Evolutionary conservation across 345 rosid species (phyloP).

Genomic region (Kernera saxatilis): DNA sequence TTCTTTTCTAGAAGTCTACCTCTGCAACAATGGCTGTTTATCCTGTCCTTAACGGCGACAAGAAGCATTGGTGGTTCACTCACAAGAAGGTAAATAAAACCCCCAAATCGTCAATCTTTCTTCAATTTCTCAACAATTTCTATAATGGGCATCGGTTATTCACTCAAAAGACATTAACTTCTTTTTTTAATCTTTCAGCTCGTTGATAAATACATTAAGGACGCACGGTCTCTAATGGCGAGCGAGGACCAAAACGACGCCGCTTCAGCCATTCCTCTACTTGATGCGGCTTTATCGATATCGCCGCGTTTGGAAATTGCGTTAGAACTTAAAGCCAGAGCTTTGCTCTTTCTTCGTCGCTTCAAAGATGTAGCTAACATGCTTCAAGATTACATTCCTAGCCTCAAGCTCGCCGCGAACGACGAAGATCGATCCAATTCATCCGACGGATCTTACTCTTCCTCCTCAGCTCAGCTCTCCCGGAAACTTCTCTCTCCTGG

Average conservation of each 20-base stretch:
- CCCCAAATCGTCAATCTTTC: not conserved
- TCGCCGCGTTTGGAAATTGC: constrained; percentile 68
- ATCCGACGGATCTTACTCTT: constrained; percentile 35
- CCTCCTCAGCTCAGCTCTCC: constrained; percentile 21
- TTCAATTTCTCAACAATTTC: not conserved
- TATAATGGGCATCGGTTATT: not conserved
- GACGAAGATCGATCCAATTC: constrained; percentile 55
- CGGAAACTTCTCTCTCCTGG: constrained; percentile 45
- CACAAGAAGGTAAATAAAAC: constrained; percentile 55
- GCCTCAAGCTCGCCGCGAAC: constrained; percentile 42
- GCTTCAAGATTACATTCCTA: constrained; percentile 83
- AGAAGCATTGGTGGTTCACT: constrained; percentile 89
- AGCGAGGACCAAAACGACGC: constrained; percentile 51
- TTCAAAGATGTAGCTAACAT: constrained; percentile 72
- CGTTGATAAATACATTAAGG: constrained; percentile 59
- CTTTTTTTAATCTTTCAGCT: constrained; percentile 28
- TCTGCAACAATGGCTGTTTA: constrained; percentile 28
- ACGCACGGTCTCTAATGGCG: constrained; percentile 55
- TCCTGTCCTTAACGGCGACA: constrained; percentile 38
- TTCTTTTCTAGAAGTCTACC: not conserved
- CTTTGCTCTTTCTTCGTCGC: constrained; percentile 56
- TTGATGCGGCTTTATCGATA: constrained; percentile 62
- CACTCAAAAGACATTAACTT: not conserved
- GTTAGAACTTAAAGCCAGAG: constrained; percentile 77
- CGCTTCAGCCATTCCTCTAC: constrained; percentile 51